A percentile compares a stretch with the other conserved stretches of the same genome.
phyloP scores from a whole-genome alignment of 805 yeast genomes.

The Teunomyces kruisii region DNA sequence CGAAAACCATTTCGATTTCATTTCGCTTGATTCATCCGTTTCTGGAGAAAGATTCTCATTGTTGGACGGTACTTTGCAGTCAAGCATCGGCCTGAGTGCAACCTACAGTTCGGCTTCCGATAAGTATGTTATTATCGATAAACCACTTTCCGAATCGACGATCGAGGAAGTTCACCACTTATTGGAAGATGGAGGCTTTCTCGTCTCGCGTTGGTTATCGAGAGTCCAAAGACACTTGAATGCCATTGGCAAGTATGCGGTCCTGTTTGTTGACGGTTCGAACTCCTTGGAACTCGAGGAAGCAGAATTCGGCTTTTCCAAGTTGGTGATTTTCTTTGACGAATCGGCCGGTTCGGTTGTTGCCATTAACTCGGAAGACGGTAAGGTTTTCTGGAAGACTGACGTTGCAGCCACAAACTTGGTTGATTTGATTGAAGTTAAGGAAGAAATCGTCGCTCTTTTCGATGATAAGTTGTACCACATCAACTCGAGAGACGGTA shows the following conservation, averaged over 20 bases:
- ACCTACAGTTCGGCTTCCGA: conserved; percentile 1
- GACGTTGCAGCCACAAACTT: conserved; percentile 1
- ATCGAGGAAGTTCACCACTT: conserved; percentile 31
- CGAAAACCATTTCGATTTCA: conserved; percentile 8
- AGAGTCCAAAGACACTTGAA: conserved; percentile 33
- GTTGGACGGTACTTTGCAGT: conserved; percentile 10
- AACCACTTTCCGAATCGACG: conserved; percentile 27
- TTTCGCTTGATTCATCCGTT: conserved; percentile 6
- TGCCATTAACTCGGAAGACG: conserved; percentile 10
- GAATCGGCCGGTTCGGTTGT: conserved; percentile 5
- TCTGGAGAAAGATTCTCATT: conserved; percentile 9
- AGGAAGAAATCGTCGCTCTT: conserved; percentile 14
- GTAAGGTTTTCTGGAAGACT: conserved; percentile 7
- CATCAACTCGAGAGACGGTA: conserved; percentile 18
- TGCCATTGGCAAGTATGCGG: conserved; percentile 29
- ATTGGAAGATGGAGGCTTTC: conserved; percentile 23
- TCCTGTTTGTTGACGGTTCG: conserved; percentile 9
- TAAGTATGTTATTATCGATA: conserved; percentile 27
- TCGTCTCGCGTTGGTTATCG: background rate
- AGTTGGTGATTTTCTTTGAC: conserved; percentile 30
- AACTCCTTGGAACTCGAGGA: conserved; percentile 8
- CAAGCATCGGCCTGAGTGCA: background rate
- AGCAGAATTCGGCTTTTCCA: conserved; percentile 32
- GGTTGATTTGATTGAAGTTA: conserved; percentile 12
- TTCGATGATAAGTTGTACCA: conserved; percentile 10